These are phyloP conservation scores for Parastagonospora avenae DNA, from an alignment of 2,329 filamentous ascomycete genomes.

Conservation along the genomic window DNA sequence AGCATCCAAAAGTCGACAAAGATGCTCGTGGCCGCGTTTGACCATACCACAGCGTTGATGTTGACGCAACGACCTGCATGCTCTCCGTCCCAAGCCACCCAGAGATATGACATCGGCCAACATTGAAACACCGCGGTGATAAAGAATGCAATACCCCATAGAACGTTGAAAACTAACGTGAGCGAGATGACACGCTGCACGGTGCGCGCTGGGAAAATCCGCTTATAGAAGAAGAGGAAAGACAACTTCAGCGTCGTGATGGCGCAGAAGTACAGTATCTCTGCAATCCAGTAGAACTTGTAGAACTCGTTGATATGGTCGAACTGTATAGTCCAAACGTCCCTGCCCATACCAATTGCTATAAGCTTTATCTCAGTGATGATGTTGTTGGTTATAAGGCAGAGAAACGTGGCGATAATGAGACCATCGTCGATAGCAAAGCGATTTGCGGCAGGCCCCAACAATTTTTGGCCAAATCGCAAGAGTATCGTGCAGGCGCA, in stretches of 20 bases:
- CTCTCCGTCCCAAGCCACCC: constrained; percentile 26
- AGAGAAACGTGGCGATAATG: too few species aligned
- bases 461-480: too few species aligned
- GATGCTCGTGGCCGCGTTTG: constrained; percentile 33
- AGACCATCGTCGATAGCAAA: too few species aligned
- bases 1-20: constrained; percentile 27
- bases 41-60: constrained; percentile 31
- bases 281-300: constrained; percentile 28
- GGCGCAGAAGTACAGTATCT: constrained; percentile 30
- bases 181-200: constrained; percentile 3
- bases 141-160: constrained; percentile 22
- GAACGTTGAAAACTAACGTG: constrained; percentile 16
- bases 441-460: too few species aligned
- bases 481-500: too few species aligned
- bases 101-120: constrained; percentile 29
- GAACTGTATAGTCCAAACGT: constrained; percentile 55
- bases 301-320: constrained; percentile 52
- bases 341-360: constrained; percentile 51
- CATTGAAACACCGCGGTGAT: constrained; percentile 30
- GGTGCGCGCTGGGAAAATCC: constrained; percentile 25
- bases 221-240: constrained; percentile 24
- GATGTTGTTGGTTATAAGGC: too few species aligned
- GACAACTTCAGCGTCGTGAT: constrained; percentile 23
- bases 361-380: not conserved
- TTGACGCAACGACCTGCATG: constrained; percentile 32